Evolutionary conservation across 2,329 filamentous ascomycete species (phyloP), one percentile per base, ranked within the genome.

Genomic region (Scopulariopsis brevicaulis): DNA sequence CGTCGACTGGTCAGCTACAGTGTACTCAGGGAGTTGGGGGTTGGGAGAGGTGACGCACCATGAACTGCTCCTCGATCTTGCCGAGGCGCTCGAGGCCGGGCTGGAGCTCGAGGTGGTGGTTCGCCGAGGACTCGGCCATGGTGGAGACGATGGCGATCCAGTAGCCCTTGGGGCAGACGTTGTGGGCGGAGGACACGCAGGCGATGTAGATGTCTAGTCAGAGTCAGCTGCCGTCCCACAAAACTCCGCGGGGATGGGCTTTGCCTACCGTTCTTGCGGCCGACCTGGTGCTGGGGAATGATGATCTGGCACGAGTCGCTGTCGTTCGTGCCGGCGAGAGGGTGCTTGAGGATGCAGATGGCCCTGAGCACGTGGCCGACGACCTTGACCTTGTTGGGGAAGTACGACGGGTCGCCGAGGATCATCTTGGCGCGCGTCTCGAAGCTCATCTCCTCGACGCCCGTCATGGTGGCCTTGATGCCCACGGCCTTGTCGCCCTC

Each of bases 101-200:
- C 74, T 94, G 85, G 51, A 99, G 85, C 78, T 99, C 94, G 59
- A 96, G 79, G 74, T 99, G 94, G 75, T 96, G 92, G 81, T 99
- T 97, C 63, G 89, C 86, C 61, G 85, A 77, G 52, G 85, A 86
- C 79, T 99, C 95, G 63, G 94, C 90, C 69, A 99, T 96, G 60
- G 94, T 99, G 54, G 91, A 96, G 63, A 99, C 93, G 61, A 97
- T 99, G 66, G 94, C 94, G 66, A 99, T 90, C 80, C 95, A 99
- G 83, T 96, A 97, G 61, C 93, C 93, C 82, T 96, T 96, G 67
- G 95, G 94, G 78, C 93, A 97, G 66, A 99, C 95, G 67, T 96
- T 97, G 79, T 99, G 95, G 43, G 92, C 90, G 46, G 90, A 90
- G 1, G 92, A 96, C 60, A 99, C 91, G 71, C 94, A 89, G 59